Base-by-base conservation (phyloP, 345 rosid genomes). In the Brassica carinata region DNA sequence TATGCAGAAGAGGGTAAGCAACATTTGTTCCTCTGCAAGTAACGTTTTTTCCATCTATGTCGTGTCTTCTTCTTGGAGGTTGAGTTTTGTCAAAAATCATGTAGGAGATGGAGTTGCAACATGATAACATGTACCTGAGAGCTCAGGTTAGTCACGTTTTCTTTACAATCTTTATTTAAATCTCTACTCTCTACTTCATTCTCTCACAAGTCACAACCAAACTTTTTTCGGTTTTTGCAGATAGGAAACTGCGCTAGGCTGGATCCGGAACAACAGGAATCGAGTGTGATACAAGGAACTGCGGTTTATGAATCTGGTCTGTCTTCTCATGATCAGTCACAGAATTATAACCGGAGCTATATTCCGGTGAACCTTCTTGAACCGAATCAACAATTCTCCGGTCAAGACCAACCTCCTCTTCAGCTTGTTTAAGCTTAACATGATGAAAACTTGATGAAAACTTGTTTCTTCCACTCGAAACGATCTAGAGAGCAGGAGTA, bases 101-200 rank as follows among this genome's bases (percentile, higher is more conserved):
- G 77, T 89, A 94, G 98, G 98, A 89, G 85, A 88, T 89, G 66
- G 94, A 92, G 86, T 87, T 94, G 84, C 97, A 92, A 77, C 91
- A 91, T 71, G 92, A 89, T 77, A 94, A 90, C 85, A 77, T 87
- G 90, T 89, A 83, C 77, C 87, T 92, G 30, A 81, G 96, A 74
- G 90, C 92, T 48, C 89, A 89, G 94, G 98, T 90, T 70, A 73
- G 57, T 38, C 8, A 53, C n/a, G 7, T 48, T 48, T 11, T 43
- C 51, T 34, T 6, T 34, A 34, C 38, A 34, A 34, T 7, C 38
- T 40, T 10, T 8, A 40, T 34, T 29, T 29, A 29, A 45, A n/a
- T 48, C 15, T 53, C 19, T 53, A 53, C 8, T 53, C 18, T 53
- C 61, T 55, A 1, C 8, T 53, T n/a, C 5, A 2, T 18, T 18